phyloP scores from a whole-genome alignment of 148 eudicot genomes.

The Heliosperma pusillum region DNA sequence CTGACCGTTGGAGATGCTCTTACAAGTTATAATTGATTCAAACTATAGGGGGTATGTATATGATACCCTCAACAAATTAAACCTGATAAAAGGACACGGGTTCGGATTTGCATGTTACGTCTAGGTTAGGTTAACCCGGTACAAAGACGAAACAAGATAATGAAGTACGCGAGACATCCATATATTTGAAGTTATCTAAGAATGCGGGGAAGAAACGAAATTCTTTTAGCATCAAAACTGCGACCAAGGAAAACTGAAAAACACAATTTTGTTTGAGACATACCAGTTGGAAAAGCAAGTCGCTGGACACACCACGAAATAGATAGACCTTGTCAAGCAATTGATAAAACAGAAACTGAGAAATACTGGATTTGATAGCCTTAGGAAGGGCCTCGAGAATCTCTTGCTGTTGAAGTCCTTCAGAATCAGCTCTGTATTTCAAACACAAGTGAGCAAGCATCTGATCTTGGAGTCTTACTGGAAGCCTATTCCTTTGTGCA shows the following conservation, averaged over 20 bases:
- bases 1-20: too few relatives aligned
- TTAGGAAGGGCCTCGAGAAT: conserved; percentile 72
- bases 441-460: conserved; percentile 81
- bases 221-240: not conserved
- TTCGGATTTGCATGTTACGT: too few relatives aligned
- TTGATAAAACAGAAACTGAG: conserved; percentile 60
- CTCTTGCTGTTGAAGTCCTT: conserved; percentile 85
- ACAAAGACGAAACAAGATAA: too few relatives aligned
- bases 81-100: too few relatives aligned
- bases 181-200: too few relatives aligned
- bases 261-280: not conserved
- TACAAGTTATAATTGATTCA: too few relatives aligned
- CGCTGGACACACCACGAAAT: conserved; percentile 69
- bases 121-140: too few relatives aligned
- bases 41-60: too few relatives aligned
- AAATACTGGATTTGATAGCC: conserved; percentile 72
- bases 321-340: conserved; percentile 73
- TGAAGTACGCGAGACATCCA: too few relatives aligned
- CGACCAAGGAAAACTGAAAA: not conserved
- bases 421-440: conserved; percentile 76
- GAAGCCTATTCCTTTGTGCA: conserved; percentile 64
- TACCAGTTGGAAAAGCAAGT: conserved; percentile 90
- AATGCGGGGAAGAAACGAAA: too few relatives aligned
- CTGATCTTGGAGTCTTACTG: conserved; percentile 71
- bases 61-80: too few relatives aligned